Evolutionary conservation across 148 eudicot genomes (phyloP).

Genomic region (Rhododendron molle): DNA sequence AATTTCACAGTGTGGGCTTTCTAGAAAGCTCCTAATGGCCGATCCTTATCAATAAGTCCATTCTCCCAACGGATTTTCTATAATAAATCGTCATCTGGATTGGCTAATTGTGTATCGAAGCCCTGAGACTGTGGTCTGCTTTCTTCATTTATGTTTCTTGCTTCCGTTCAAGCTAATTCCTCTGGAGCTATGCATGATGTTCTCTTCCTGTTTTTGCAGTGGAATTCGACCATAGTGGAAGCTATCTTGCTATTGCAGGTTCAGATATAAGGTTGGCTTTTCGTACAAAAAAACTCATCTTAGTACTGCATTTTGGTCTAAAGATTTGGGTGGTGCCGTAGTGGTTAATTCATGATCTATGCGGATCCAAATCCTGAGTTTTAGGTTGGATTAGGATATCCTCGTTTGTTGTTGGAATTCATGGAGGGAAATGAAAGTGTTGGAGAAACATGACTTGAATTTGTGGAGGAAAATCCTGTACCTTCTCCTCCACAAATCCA

Average conservation of each 20-base stretch:
- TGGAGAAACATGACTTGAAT: neutral
- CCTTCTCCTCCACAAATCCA: neutral
- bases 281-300: neutral
- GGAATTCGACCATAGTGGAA: slow-evolving; percentile 96
- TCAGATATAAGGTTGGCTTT: slow-evolving; percentile 71
- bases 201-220: slow-evolving; percentile 44
- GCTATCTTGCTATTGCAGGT: slow-evolving; percentile 83
- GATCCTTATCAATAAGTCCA: neutral
- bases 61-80: neutral
- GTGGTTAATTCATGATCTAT: neutral
- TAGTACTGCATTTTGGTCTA: slow-evolving; percentile 6
- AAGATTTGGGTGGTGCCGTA: neutral
- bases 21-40: neutral
- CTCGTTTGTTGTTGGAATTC: neutral
- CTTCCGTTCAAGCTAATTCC: neutral
- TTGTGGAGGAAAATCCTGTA: neutral
- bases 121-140: neutral
- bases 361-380: neutral
- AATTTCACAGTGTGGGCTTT: neutral
- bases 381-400: neutral
- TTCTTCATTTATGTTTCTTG: neutral
- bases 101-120: neutral
- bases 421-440: neutral
- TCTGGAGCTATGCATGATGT: neutral
- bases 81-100: neutral